A percentile compares a stretch with the other conserved stretches of the same genome.
Evolutionary conservation across 768 basidiomycete genomes (phyloP).

Genomic region (Kwoniella newhampshirensis): DNA sequence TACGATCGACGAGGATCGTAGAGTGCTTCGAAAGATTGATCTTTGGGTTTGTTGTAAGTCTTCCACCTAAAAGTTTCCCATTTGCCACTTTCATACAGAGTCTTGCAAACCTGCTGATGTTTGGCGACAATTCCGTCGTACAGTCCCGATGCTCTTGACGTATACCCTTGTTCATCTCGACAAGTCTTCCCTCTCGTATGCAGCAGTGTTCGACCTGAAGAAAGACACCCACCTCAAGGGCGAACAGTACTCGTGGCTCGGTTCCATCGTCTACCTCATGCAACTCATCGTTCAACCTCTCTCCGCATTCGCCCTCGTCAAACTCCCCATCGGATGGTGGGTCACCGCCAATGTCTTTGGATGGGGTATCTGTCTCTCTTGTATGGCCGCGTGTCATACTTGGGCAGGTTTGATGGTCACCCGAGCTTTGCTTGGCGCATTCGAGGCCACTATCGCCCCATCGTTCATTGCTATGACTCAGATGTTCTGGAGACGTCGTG

Average conservation of each 20-base stretch:
- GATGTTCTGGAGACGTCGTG: constrained; percentile 15
- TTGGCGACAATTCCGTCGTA: not conserved
- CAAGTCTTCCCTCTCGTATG: constrained; percentile 30
- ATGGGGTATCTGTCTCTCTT: constrained; percentile 17
- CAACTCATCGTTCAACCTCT: constrained; percentile 24
- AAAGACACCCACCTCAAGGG: constrained; percentile 19
- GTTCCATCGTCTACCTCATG: constrained; percentile 16
- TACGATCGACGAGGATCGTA: constrained; percentile 19
- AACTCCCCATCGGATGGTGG: constrained; percentile 18
- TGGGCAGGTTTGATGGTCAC: constrained; percentile 19
- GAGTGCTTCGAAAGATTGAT: constrained; percentile 35
- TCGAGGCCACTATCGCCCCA: constrained; percentile 26
- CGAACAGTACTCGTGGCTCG: constrained; percentile 28
- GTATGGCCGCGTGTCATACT: constrained; percentile 22
- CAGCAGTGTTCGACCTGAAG: constrained; percentile 26
- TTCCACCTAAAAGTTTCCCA: not conserved
- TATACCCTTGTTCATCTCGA: constrained; percentile 22
- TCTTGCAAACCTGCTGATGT: constrained; percentile 11
- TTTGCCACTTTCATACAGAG: constrained; percentile 3
- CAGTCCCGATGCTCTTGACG: constrained; percentile 17
- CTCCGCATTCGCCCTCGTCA: constrained; percentile 25
- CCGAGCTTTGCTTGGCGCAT: constrained; percentile 29
- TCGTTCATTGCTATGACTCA: constrained; percentile 21
- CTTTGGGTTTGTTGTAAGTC: constrained; percentile 18
- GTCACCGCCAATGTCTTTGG: constrained; percentile 8